These are phyloP conservation scores for Erythrobasidium hasegawianum DNA, from an alignment of 1,284 basidiomycete species.

Conservation along the genomic window DNA sequence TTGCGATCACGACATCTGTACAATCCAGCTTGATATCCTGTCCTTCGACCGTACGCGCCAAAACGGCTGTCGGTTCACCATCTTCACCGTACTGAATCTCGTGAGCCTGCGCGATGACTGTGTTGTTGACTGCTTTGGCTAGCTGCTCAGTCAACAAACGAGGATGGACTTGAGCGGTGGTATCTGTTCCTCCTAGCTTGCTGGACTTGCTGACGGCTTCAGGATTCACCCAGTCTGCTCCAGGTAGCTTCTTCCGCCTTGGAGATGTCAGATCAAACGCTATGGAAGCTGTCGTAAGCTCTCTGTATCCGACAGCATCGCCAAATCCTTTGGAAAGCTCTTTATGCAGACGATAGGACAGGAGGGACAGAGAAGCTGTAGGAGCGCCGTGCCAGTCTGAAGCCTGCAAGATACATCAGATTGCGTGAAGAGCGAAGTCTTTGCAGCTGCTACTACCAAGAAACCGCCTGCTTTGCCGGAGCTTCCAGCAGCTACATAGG, in stretches of 20 bases:
- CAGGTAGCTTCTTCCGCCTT: conserved; percentile 26
- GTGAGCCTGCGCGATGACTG: conserved; percentile 48
- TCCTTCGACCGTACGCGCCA: conserved; percentile 35
- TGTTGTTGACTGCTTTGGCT: conserved; percentile 57
- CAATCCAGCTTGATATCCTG: conserved; percentile 27
- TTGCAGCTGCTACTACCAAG: conserved; percentile 53
- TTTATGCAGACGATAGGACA: conserved; percentile 77
- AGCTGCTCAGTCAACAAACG: conserved; percentile 73
- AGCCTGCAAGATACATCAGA: background rate
- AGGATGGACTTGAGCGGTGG: conserved; percentile 77
- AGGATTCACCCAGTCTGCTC: conserved; percentile 48
- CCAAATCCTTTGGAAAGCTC: conserved; percentile 73
- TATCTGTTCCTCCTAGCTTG: conserved; percentile 50
- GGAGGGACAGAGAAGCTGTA: conserved; percentile 58
- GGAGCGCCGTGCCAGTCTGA: conserved; percentile 37
- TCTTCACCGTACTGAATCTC: conserved; percentile 38
- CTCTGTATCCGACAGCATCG: conserved; percentile 79
- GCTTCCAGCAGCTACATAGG: conserved; percentile 59
- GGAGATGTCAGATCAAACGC: conserved; percentile 37
- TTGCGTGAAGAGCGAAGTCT: background rate
- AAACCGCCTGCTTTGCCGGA: conserved; percentile 89
- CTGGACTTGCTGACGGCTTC: conserved; percentile 44
- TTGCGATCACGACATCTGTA: conserved; percentile 63
- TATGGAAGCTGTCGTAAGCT: conserved; percentile 52
- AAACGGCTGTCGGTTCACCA: conserved; percentile 37